phyloP scores from a whole-genome alignment of 352 stramenopile species.

The Phytophthora ohioensis region DNA sequence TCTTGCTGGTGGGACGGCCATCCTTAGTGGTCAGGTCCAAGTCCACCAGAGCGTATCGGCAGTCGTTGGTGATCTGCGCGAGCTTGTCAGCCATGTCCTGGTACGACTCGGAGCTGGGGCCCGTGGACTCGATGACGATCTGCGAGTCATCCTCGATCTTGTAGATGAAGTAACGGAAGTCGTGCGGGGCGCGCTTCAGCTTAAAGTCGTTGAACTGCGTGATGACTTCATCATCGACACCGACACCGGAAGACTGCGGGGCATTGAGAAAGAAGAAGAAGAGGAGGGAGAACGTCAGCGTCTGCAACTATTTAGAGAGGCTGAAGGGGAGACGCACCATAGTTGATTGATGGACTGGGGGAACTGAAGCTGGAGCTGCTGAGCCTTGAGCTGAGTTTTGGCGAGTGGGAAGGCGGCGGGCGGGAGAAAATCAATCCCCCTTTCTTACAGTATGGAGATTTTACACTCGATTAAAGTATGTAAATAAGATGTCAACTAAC shows the following conservation, averaged over 20 bases:
- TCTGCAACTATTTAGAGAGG: neutral
- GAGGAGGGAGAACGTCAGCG: neutral
- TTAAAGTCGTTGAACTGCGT: slow-evolving; percentile 97
- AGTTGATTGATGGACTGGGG: slow-evolving; percentile 24
- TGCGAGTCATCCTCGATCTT: slow-evolving; percentile 94
- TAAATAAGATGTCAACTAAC: slow-evolving; percentile 33
- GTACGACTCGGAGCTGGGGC: slow-evolving; percentile 80
- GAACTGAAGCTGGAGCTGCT: slow-evolving; percentile 18
- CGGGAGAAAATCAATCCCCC: slow-evolving; percentile 29
- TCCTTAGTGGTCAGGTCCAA: slow-evolving; percentile 92
- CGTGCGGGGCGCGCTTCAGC: slow-evolving; percentile 92
- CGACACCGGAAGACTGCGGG: slow-evolving; percentile 92
- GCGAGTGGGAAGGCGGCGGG: slow-evolving; percentile 28
- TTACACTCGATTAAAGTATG: slow-evolving; percentile 40
- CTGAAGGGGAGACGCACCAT: slow-evolving; percentile 27
- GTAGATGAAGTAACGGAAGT: slow-evolving; percentile 97
- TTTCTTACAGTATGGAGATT: neutral
- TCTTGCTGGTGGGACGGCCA: slow-evolving; percentile 89
- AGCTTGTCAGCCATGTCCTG: slow-evolving; percentile 90
- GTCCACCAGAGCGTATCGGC: slow-evolving; percentile 92
- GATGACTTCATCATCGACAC: slow-evolving; percentile 93
- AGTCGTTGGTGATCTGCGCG: slow-evolving; percentile 76
- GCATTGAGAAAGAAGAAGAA: neutral
- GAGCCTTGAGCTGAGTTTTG: slow-evolving; percentile 40
- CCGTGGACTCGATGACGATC: slow-evolving; percentile 93